phyloP scores from a whole-genome alignment of 2,329 filamentous ascomycete genomes.

The Ophiostoma tasmaniense region DNA sequence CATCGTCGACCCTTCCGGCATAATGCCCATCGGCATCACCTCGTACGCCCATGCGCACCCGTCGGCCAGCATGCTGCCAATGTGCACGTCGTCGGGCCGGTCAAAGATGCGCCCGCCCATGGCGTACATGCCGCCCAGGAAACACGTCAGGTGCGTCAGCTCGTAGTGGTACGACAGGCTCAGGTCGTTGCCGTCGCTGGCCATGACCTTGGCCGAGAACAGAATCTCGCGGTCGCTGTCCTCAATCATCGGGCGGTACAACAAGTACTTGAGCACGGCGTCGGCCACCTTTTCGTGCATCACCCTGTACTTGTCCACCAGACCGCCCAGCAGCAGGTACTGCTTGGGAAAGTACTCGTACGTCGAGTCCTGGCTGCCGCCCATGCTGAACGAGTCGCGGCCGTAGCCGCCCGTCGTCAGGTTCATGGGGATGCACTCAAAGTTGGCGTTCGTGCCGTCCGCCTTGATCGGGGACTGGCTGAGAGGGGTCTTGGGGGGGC shows the following conservation, averaged over 20 bases:
- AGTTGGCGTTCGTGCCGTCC: constrained; percentile 29
- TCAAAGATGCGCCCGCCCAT: constrained; percentile 56
- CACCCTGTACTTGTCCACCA: constrained; percentile 60
- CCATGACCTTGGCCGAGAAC: constrained; percentile 56
- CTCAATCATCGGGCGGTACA: constrained; percentile 65
- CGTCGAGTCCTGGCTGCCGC: constrained; percentile 59
- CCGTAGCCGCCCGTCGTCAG: constrained; percentile 41
- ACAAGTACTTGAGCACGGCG: constrained; percentile 61
- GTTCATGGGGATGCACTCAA: constrained; percentile 52
- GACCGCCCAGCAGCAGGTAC: constrained; percentile 68
- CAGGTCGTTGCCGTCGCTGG: constrained; percentile 32
- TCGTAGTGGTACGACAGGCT: constrained; percentile 47
- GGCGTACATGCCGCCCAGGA: constrained; percentile 62
- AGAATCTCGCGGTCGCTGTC: constrained; percentile 59
- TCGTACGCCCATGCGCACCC: constrained; percentile 65
- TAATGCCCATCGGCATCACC: constrained; percentile 50
- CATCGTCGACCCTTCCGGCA: constrained; percentile 49
- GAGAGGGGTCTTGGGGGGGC: neutral
- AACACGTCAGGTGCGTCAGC: constrained; percentile 56
- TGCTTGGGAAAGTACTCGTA: constrained; percentile 66
- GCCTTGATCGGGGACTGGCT: constrained; percentile 26
- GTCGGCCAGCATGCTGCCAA: constrained; percentile 55
- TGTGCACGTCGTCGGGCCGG: constrained; percentile 50
- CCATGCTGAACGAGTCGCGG: constrained; percentile 48
- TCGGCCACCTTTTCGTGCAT: constrained; percentile 63